Percentiles rank a stretch among this genome's conserved stretches.
These are phyloP conservation scores for Scheffersomyces lignosus DNA, from an alignment of 805 yeast species.

Conservation along the genomic window DNA sequence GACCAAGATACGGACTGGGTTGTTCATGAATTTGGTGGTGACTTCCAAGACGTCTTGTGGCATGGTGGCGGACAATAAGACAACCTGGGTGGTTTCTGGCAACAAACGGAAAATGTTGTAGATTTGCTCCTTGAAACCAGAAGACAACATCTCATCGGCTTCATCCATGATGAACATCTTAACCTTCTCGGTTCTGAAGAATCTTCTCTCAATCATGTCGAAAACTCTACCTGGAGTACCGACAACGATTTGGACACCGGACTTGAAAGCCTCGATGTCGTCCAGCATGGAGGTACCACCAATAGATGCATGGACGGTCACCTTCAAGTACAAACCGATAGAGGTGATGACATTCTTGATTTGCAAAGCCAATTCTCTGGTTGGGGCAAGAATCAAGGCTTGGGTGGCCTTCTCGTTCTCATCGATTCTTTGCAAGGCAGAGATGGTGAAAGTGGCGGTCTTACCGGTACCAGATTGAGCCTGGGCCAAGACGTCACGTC, in stretches of 20 bases:
- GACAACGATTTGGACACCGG: conserved; percentile 88
- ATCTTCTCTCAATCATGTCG: conserved; percentile 87
- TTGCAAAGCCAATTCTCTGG: conserved; percentile 94
- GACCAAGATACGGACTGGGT: conserved; percentile 92
- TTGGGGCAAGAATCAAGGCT: conserved; percentile 90
- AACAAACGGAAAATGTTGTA: conserved; percentile 84
- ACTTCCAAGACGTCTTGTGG: conserved; percentile 89
- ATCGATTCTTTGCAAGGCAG: conserved; percentile 86
- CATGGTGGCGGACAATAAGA: conserved; percentile 91
- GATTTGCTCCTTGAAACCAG: conserved; percentile 95
- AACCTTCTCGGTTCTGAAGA: conserved; percentile 67
- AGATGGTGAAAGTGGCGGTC: conserved; percentile 96
- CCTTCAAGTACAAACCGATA: conserved; percentile 84
- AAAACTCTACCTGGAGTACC: conserved; percentile 97
- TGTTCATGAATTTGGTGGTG: conserved; percentile 86
- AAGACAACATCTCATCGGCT: conserved; percentile 91
- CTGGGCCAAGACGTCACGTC: conserved; percentile 95
- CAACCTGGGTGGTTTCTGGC: conserved; percentile 88
- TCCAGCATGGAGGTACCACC: conserved; percentile 88
- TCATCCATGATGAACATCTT: conserved; percentile 93
- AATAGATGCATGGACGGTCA: conserved; percentile 85
- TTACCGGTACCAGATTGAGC: conserved; percentile 99
- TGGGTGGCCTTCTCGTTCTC: conserved; percentile 72
- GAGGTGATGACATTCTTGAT: conserved; percentile 85
- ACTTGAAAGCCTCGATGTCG: conserved; percentile 71